Evolutionary conservation across 1,139 yeast genomes (phyloP).

Genomic region (Groenewaldozyma auringiensis): DNA sequence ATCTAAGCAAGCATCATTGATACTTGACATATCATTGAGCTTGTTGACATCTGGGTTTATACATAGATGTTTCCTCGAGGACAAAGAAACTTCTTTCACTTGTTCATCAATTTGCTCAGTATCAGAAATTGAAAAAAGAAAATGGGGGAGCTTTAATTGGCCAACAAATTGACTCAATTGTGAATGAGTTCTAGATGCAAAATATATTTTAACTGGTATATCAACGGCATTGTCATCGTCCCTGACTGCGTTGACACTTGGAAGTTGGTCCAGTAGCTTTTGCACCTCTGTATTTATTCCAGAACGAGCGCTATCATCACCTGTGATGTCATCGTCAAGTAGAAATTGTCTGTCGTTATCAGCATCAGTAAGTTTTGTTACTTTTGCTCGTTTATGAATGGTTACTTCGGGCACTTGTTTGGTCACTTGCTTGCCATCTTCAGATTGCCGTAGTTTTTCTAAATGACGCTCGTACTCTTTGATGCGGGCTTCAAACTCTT

Average conservation of each 20-base stretch:
- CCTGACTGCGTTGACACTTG: constrained; percentile 5
- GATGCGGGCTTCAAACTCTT: constrained; percentile 30
- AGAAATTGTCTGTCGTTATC: constrained; percentile 30
- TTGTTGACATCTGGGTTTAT: constrained; percentile 55
- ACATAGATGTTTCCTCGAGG: constrained; percentile 82
- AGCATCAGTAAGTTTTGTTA: background rate
- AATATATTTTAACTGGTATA: constrained; percentile 40
- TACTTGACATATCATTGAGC: constrained; percentile 42
- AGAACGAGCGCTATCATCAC: constrained; percentile 8
- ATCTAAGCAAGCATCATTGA: constrained; percentile 80
- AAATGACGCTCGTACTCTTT: constrained; percentile 37
- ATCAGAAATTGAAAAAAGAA: constrained; percentile 47
- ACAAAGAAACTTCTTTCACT: constrained; percentile 30
- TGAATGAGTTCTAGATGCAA: constrained; percentile 86
- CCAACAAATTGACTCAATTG: constrained; percentile 76
- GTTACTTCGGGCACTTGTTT: background rate
- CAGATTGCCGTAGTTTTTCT: constrained; percentile 22
- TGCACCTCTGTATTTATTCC: constrained; percentile 18
- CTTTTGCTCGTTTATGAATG: background rate
- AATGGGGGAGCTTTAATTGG: constrained; percentile 56
- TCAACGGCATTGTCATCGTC: constrained; percentile 10
- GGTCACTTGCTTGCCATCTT: constrained; percentile 1
- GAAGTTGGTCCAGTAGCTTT: constrained; percentile 13
- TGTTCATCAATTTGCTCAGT: constrained; percentile 28
- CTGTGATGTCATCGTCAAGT: constrained; percentile 27